Evolutionary conservation across 1,284 basidiomycete genomes (phyloP), one percentile per base, ranked within the genome.

Genomic region (Termitomyces sp.): DNA sequence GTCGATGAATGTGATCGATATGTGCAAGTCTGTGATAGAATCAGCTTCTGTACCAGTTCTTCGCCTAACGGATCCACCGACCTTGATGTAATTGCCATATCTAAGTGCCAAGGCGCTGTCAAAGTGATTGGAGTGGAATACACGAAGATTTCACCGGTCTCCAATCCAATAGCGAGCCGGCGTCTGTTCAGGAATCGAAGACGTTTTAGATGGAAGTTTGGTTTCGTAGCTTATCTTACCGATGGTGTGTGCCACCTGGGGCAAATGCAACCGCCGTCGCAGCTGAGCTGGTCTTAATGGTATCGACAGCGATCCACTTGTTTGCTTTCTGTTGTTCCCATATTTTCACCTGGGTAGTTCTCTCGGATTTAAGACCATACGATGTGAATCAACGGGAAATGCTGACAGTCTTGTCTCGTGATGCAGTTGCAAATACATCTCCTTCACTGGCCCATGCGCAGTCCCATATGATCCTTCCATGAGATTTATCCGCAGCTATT

Each of bases 401-500:
- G 57, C 80, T 54, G 60, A 92, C 94, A n/a, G 88, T 93, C 74
- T 96, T 98, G 70, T 99, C 96, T 44, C 97, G 81, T 5, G 94
- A 95, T 1, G 93, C 95, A 1, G 97, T 99, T 1, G 85, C 94
- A 67, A 99, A 99, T 5, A 86, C 64, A 56, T 84, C 79, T 4
- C 83, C 83, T 61, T 90, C 84, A 1, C 68, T 64, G 1, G 86
- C 77, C 92, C 94, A 99, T 21, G 85, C 82, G 64, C 88, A 91
- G 68, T 99, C 97, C 92, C 97, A 96, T 39, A 99, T 89, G 65
- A 99, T 98, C 31, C 97, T 82, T 0, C 83, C 81, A 70, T 99
- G 96, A 0, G 92, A 86, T 68, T 92, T 94, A 60, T 94, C 85
- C 8, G 83, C 79, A 4, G 82, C 81, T 12, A 86, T 62, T 0